Evolutionary conservation across 2,329 filamentous ascomycete genomes (phyloP).

Genomic region (Sclerotinia borealis): DNA sequence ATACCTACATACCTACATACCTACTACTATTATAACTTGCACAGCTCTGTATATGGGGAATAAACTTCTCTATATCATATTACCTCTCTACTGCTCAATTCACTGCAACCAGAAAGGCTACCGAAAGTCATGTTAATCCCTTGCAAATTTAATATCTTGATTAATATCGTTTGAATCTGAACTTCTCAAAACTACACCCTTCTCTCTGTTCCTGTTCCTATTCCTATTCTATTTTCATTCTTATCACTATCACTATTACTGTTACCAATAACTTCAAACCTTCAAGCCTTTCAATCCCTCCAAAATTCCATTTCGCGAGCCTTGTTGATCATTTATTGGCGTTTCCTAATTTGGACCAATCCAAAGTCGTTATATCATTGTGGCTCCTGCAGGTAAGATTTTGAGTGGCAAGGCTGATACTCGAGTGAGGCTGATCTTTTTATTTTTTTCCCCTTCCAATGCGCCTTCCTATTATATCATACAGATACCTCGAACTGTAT

Average conservation of each 20-base stretch:
- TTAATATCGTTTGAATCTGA: neutral
- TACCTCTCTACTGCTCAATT: no score
- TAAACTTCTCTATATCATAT: no score
- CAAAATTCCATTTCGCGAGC: neutral
- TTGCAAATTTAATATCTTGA: neutral
- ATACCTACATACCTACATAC: no score
- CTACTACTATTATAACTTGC: no score
- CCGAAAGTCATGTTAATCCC: no score
- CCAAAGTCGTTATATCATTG: neutral
- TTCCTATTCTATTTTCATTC: no score
- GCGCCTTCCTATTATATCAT: neutral
- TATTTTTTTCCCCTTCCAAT: neutral
- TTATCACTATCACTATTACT: no score
- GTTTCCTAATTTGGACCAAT: neutral
- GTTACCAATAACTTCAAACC: neutral
- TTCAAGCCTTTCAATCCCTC: neutral
- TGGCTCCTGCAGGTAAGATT: neutral
- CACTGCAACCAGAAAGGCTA: neutral
- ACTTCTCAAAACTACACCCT: neutral
- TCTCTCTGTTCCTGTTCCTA: no score
- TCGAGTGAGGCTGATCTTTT: neutral
- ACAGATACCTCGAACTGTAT: neutral
- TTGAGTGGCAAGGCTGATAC: neutral
- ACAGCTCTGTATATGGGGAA: no score
- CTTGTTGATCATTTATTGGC: neutral